Evolutionary conservation across 441 rosid species (phyloP).

Genomic region (Cnidoscolus chayamansa): DNA sequence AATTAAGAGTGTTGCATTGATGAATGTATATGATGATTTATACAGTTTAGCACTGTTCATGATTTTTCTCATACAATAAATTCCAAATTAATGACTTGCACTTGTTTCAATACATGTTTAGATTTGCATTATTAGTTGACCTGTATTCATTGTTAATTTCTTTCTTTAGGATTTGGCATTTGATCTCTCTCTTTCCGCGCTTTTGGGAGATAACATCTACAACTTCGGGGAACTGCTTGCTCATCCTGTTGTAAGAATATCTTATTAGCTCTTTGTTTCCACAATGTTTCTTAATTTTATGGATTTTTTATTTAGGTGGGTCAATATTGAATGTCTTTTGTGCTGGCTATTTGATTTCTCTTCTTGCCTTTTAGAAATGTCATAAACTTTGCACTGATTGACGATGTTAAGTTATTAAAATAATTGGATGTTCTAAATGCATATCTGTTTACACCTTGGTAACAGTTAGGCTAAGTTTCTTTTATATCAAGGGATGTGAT

Average conservation of each 20-base stretch:
- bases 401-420: too few species aligned
- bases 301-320: not conserved
- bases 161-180: constrained; percentile 83
- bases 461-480: not conserved
- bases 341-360: not conserved
- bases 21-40: not conserved
- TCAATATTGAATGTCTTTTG: not conserved
- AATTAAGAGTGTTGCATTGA: not conserved
- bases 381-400: not conserved
- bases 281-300: not conserved
- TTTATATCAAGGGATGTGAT: not conserved
- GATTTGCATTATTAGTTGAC: constrained; percentile 1
- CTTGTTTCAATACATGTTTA: not conserved
- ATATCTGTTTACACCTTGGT: not conserved
- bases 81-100: not conserved
- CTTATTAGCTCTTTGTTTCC: constrained; percentile 3
- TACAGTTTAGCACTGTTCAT: not conserved
- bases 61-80: not conserved
- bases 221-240: constrained; percentile 98
- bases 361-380: not conserved
- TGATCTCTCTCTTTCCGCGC: constrained; percentile 92
- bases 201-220: constrained; percentile 90
- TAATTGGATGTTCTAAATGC: not conserved
- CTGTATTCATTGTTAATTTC: not conserved
- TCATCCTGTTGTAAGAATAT: constrained; percentile 83